Evolutionary conservation across 495 filamentous ascomycete species (phyloP).

Genomic region (Talaromyces nanjingensis): DNA sequence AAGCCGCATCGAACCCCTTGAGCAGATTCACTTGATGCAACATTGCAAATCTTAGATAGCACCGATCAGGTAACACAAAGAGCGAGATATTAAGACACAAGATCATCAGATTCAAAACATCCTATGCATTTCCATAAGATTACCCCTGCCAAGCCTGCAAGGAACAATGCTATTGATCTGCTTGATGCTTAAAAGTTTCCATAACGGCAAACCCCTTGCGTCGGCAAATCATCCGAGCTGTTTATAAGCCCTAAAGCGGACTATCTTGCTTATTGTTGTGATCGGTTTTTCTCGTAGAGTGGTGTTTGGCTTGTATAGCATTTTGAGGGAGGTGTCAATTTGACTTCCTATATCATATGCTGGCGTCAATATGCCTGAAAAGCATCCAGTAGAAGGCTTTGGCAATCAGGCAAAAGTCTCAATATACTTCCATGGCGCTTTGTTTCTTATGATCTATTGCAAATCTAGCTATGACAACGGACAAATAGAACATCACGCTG

Average conservation of each 20-base stretch:
- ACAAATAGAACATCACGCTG: background rate
- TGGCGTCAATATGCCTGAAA: background rate
- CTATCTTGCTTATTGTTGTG: background rate
- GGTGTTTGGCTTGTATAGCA: background rate
- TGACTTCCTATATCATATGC: background rate
- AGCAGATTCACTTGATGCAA: background rate
- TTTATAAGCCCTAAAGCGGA: background rate
- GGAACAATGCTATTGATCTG: background rate
- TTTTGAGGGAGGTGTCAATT: background rate
- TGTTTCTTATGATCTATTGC: background rate
- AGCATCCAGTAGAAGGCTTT: background rate
- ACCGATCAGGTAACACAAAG: background rate
- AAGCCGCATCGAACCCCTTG: background rate
- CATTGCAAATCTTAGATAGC: background rate
- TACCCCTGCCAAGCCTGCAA: conserved; percentile 5
- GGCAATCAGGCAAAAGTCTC: background rate
- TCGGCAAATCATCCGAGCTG: background rate
- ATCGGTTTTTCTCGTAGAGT: background rate
- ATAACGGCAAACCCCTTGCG: conserved; percentile 3
- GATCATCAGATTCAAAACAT: background rate
- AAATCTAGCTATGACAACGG: background rate
- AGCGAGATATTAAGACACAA: background rate
- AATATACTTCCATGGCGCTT: background rate
- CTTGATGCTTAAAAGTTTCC: background rate
- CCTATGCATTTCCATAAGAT: background rate